Base-by-base conservation (phyloP, 140 eudicot genomes). In the Oenanthe javanica region DNA sequence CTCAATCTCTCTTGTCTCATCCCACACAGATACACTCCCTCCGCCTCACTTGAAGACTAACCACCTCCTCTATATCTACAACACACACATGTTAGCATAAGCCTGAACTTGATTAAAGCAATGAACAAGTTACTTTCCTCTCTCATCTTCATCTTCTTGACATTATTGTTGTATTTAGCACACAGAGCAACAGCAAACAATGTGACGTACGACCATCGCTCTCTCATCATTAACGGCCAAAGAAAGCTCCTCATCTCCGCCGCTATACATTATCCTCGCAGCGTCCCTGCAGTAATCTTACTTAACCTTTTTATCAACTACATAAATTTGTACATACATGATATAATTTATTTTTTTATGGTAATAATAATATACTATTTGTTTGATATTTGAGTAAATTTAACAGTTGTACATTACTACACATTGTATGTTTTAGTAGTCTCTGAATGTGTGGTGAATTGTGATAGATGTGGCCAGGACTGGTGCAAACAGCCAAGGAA, bases 261-360 rank as follows among this genome's bases (percentile, higher is more conserved):
- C 82, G 85, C 98, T 59, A 94, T 94, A 78, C 98, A 94, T 81
- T 94, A 94, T 86, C 98, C 98, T 84, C 94, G 98, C 79, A 94
- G 98, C 83, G 97, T 94, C 63, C 97, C 98, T 76, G 90, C 93
- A 80, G 98, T 94, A 50, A 84, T 3, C 14, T 25, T 10, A 43
- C 46, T 43, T 43, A 1, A 43, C 46, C 6, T 43, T 43, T 43
- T 2, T 36, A 36, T 36, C 40, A 36, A 36, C 40, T 36, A 36
- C 40, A 36, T 36, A 36, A 36, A 36, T 1, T 36, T 36, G 40
- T 36, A 36, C 40, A 36, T 36, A 36, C 40, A 36, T 36, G 40
- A 36, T 36, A 36, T 36, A 36, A 36, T 36, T 2, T 36, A 36
- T 36, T 36, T 36, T 36, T 36, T 36, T 0, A 43, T 43, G 46